Conservation (phyloP, 441 rosid species). For the Rhodomyrtus psidioides region DNA sequence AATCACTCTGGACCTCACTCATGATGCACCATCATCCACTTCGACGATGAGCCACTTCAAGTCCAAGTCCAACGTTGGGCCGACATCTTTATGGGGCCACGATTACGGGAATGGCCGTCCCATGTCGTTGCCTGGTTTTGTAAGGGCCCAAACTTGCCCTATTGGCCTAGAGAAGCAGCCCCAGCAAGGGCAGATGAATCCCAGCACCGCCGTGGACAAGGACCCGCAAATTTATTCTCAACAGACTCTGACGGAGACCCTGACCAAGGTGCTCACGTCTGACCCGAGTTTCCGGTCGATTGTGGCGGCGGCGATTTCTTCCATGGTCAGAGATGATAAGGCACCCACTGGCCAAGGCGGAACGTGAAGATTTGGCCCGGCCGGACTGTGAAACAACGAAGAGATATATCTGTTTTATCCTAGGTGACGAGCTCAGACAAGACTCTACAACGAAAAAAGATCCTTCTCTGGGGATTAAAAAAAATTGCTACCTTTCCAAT, state of each 20-base stretch:
- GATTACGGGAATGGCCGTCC: neutral
- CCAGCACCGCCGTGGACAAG: conserved; percentile 12
- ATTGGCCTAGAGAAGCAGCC: conserved; percentile 4
- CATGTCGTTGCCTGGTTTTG: neutral
- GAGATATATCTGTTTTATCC: neutral
- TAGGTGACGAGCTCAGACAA: neutral
- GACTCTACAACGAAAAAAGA: neutral
- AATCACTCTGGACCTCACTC: conserved; percentile 66
- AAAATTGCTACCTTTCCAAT: neutral
- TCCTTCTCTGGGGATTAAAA: neutral
- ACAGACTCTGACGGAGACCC: conserved; percentile 52
- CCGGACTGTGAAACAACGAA: neutral
- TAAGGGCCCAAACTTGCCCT: conserved; percentile 2
- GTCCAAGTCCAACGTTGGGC: conserved; percentile 25
- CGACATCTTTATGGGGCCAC: conserved; percentile 35
- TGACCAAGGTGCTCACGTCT: conserved; percentile 57
- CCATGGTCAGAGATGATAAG: conserved; percentile 34
- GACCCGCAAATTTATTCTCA: conserved; percentile 12
- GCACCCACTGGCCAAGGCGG: neutral
- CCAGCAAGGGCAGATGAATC: conserved; percentile 2
- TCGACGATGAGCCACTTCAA: conserved; percentile 29
- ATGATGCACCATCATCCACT: conserved; percentile 7
- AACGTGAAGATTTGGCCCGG: conserved; percentile 2
- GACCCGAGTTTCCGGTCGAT: conserved; percentile 60
- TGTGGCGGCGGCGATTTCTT: conserved; percentile 58